Conservation (phyloP, 345 rosid genomes). For the Nephelium lappaceum region DNA sequence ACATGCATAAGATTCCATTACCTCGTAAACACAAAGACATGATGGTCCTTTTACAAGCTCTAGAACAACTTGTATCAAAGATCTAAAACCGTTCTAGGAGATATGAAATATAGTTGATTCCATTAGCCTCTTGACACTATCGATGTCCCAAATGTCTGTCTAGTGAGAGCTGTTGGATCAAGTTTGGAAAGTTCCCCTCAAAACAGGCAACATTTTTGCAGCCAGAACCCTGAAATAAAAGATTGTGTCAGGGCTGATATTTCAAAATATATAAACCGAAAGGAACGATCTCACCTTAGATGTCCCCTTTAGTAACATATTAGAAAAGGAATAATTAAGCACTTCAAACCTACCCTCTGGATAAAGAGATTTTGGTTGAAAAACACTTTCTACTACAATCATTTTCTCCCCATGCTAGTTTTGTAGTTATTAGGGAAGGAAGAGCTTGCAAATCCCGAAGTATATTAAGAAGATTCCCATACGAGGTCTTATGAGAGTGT, state of each 20-base stretch:
- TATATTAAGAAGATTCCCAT: background rate
- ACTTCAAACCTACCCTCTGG: no score
- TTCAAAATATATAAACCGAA: background rate
- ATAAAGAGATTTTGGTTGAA: no score
- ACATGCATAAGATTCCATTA: slow-evolving; percentile 20
- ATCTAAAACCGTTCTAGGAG: no score
- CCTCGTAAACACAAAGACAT: slow-evolving; percentile 79
- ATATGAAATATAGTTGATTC: slow-evolving; percentile 84
- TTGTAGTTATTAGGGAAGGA: no score
- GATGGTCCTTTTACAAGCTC: slow-evolving; percentile 84
- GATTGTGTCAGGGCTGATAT: no score
- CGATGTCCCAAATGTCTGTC: slow-evolving; percentile 96
- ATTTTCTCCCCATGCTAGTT: no score
- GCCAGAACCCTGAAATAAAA: slow-evolving; percentile 99
- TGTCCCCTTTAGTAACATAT: background rate
- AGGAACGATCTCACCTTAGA: background rate
- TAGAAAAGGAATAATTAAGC: background rate
- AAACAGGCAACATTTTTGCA: slow-evolving; percentile 97
- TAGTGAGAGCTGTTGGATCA: slow-evolving; percentile 93
- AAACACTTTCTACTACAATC: no score
- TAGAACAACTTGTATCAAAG: slow-evolving; percentile 70
- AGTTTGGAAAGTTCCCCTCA: slow-evolving; percentile 93
- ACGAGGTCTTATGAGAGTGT: background rate
- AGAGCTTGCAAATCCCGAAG: background rate
- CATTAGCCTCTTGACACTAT: slow-evolving; percentile 61